These are phyloP conservation scores for Aureobasidium sp. DNA, from an alignment of 2,329 filamentous ascomycete species.

Conservation along the genomic window DNA sequence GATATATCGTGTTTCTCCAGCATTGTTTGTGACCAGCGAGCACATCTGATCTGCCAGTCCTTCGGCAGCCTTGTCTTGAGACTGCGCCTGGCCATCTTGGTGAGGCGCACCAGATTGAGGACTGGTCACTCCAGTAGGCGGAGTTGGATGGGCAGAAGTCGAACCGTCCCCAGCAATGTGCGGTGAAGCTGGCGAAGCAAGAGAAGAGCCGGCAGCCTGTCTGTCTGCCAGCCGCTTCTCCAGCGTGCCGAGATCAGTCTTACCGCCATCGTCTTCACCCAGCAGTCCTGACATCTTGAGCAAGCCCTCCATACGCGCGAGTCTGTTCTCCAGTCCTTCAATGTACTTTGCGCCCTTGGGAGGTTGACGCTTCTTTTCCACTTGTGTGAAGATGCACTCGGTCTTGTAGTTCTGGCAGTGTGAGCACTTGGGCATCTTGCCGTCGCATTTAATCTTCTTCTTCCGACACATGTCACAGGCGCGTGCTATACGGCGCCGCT, in stretches of 20 bases:
- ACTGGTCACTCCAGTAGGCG: slow-evolving; percentile 38
- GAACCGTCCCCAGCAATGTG: slow-evolving; percentile 7
- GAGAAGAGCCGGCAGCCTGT: slow-evolving; percentile 17
- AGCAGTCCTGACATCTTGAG: slow-evolving; percentile 78
- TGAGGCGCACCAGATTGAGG: slow-evolving; percentile 44
- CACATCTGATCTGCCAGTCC: slow-evolving; percentile 98
- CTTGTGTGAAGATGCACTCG: slow-evolving; percentile 92
- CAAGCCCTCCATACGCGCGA: slow-evolving; percentile 92
- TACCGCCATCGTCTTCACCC: slow-evolving; percentile 74
- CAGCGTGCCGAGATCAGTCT: slow-evolving; percentile 77
- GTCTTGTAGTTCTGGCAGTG: slow-evolving; percentile 98
- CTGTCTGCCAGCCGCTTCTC: slow-evolving; percentile 62
- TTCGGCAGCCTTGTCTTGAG: slow-evolving; percentile 59
- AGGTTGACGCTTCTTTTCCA: slow-evolving; percentile 96
- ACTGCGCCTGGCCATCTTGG: slow-evolving; percentile 32
- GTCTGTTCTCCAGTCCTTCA: slow-evolving; percentile 86
- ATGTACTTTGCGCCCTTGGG: slow-evolving; percentile 99
- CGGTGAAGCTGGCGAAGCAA: slow-evolving; percentile 9
- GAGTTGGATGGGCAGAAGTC: slow-evolving; percentile 35
- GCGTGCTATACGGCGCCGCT: slow-evolving; percentile 79
- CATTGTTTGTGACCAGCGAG: slow-evolving; percentile 88
- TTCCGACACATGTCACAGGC: slow-evolving; percentile 96
- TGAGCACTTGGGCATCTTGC: slow-evolving; percentile 86
- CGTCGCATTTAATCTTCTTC: slow-evolving; percentile 95
- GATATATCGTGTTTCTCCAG: slow-evolving; percentile 91